phyloP scores from a whole-genome alignment of 108 stramenopile species.

The Cyclotella atomus region DNA sequence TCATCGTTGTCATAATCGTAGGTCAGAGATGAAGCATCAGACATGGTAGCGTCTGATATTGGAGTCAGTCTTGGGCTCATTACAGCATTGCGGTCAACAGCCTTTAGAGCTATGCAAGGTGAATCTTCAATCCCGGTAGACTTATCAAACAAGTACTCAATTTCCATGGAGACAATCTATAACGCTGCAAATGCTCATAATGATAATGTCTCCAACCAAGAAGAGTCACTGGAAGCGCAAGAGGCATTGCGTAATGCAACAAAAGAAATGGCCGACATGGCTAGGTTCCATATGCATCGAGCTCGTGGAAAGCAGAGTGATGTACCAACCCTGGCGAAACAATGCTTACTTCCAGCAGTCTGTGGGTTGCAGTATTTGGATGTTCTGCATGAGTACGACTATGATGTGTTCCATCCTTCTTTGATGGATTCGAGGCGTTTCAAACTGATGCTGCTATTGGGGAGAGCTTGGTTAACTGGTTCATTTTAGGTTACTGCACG shows the following conservation, averaged over 20 bases:
- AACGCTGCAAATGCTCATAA: constrained; percentile 3
- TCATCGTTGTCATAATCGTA: constrained; percentile 1
- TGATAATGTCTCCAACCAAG: constrained; percentile 1
- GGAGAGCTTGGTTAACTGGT: constrained; percentile 31
- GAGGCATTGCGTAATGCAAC: constrained; percentile 54
- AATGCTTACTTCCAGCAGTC: constrained; percentile 70
- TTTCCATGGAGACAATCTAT: constrained; percentile 39
- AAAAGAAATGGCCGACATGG: constrained; percentile 55
- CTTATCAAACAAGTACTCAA: constrained; percentile 34
- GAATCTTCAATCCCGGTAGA: constrained; percentile 71
- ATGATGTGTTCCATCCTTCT: constrained; percentile 66
- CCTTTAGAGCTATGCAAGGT: constrained; percentile 58
- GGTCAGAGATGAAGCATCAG: constrained; percentile 73
- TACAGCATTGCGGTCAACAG: constrained; percentile 68
- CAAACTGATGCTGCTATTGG: constrained; percentile 22
- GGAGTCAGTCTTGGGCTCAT: constrained; percentile 79
- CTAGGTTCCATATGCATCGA: constrained; percentile 59
- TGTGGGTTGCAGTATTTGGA: constrained; percentile 71
- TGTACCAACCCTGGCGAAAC: constrained; percentile 59
- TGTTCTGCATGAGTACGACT: constrained; percentile 64
- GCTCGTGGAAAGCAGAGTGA: constrained; percentile 66
- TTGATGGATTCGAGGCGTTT: constrained; percentile 21
- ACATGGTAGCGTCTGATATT: constrained; percentile 70
- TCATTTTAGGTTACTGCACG: background rate
- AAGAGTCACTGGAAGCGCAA: constrained; percentile 11